Base-by-base conservation (phyloP, 768 basidiomycete genomes). In the Daedalea quercina region DNA sequence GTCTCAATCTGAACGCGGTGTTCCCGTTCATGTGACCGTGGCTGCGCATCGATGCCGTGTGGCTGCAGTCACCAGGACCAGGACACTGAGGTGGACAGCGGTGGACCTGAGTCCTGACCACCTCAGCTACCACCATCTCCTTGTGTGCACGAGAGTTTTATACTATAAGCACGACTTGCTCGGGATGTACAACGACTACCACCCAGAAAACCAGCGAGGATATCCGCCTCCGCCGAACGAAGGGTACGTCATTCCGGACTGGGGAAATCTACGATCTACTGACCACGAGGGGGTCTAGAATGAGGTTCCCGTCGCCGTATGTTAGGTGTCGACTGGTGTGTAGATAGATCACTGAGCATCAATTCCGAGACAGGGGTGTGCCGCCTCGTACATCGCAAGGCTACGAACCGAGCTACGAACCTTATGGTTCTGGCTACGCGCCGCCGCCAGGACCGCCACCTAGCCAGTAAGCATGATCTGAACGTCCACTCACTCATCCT, bases 171-270 rank as follows among this genome's bases (percentile, higher is more conserved):
- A 23, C 15, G n/a, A n/a, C n/a, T n/a, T n/a, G n/a, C n/a, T n/a
- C 17, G 20, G 7, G 9, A 58, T 56, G 55, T 58, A 55, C 57
- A 57, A 53, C 51, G 50, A 53, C 33, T 61, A 58, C n/a, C n/a
- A n/a, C 37, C 60, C 57, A 22, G 60, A 57, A 13, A 55, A 61
- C 31, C 50, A 55, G 20, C 44, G 56, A 24, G 52, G 49, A 17
- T 51, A 57, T 34, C 60, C 56, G 31, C 60, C 56, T 33, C 59
- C 59, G 17, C 54, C 51, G 3, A 24, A 44, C 26, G 56, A 47
- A 26, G 19, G 40, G 57, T 57, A 28, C 52, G 57, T 55, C n/a
- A 31, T 20, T 9, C 2, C n/a, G 20, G 13, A 17, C 11, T 2
- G 19, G 12, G n/a, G 11, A 31, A 6, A n/a, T 52, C 11, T 2